A percentile compares a stretch with the other conserved stretches of the same genome.
Conservation (phyloP, 2,329 filamentous ascomycete species). For the Colletotrichum cuscutae region DNA sequence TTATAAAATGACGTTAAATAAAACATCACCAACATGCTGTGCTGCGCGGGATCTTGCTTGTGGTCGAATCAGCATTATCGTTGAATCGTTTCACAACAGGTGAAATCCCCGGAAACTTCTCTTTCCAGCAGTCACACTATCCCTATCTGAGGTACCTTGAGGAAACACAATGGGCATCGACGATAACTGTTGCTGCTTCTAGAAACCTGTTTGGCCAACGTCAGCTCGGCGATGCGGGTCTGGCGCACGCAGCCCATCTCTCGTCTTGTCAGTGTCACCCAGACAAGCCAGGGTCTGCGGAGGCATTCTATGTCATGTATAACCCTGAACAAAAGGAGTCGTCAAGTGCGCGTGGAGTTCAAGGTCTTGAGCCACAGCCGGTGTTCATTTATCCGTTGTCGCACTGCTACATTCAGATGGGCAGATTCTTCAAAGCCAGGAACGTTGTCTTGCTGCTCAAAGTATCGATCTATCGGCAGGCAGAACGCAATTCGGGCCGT, state of each 20-base stretch:
- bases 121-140: not conserved
- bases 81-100: conserved; percentile 1
- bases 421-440: not conserved
- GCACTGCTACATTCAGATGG: conserved; percentile 3
- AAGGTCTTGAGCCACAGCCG: not conserved
- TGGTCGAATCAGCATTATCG: conserved; percentile 24
- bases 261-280: not conserved
- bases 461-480: not conserved
- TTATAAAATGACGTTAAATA: conserved; percentile 19
- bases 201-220: not conserved
- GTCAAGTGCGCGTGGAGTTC: not conserved
- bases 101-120: conserved; percentile 23
- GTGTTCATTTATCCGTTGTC: not conserved
- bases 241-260: conserved; percentile 2
- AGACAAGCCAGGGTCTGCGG: not conserved
- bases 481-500: not conserved
- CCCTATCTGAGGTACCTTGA: not conserved
- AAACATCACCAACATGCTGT: conserved; percentile 15
- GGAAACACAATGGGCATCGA: not conserved
- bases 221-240: conserved; percentile 1
- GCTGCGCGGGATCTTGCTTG: not conserved
- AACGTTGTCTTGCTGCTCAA: not conserved
- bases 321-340: not conserved
- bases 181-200: conserved; percentile 4
- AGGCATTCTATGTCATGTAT: not conserved